Conservation (phyloP, 768 basidiomycete species). For the Pisolithus microcarpus region DNA sequence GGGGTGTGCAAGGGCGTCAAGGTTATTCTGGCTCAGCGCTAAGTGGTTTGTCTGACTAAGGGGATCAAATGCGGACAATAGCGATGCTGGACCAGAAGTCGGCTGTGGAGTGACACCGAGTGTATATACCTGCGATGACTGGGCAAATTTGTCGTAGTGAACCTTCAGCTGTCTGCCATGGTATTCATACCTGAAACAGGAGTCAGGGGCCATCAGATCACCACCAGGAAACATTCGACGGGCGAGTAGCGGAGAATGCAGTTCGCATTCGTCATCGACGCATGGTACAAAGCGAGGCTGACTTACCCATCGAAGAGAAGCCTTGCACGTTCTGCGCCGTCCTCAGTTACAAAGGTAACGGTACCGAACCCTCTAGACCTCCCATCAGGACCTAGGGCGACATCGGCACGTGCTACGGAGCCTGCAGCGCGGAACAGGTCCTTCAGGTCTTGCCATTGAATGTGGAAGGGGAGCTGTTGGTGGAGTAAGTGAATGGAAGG, state of each 20-base stretch:
- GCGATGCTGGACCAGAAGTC: slow-evolving; percentile 3
- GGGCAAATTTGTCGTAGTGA: slow-evolving; percentile 80
- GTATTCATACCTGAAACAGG: slow-evolving; percentile 63
- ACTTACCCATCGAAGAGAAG: slow-evolving; percentile 86
- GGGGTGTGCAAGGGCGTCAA: slow-evolving; percentile 14
- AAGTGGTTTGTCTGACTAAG: slow-evolving; percentile 16
- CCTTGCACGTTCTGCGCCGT: slow-evolving; percentile 79
- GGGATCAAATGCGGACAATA: slow-evolving; percentile 16
- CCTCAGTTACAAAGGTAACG: slow-evolving; percentile 76
- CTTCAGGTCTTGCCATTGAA: slow-evolving; percentile 98
- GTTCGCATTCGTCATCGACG: background rate
- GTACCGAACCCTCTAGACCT: slow-evolving; percentile 91
- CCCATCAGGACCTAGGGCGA: slow-evolving; percentile 81
- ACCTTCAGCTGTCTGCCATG: slow-evolving; percentile 85
- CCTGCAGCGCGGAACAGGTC: slow-evolving; percentile 92
- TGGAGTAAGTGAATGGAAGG: slow-evolving; percentile 8
- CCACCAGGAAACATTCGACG: background rate
- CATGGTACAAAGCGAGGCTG: slow-evolving; percentile 1
- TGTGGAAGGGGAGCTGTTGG: slow-evolving; percentile 81
- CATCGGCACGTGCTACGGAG: slow-evolving; percentile 83
- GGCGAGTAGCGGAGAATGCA: background rate
- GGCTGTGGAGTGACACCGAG: slow-evolving; percentile 18
- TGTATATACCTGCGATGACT: slow-evolving; percentile 23
- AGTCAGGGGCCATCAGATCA: slow-evolving; percentile 5
- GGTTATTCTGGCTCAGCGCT: slow-evolving; percentile 13